phyloP scores from a whole-genome alignment of 768 basidiomycete species.

The Filobasidium wieringae region DNA sequence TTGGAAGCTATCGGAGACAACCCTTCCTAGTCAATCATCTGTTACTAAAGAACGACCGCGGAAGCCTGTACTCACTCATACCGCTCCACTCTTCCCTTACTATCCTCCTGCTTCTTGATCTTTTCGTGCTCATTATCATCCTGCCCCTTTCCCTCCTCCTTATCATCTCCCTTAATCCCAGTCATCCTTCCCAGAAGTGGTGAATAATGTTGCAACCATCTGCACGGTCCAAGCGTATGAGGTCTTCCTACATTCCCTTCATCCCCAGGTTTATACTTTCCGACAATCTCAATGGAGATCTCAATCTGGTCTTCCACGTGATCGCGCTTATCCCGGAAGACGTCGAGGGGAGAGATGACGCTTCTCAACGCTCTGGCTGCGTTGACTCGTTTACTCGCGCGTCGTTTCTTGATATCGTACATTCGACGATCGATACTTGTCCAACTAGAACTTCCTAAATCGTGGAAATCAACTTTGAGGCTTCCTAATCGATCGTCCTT shows the following conservation, averaged over 20 bases:
- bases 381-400: conserved; percentile 25
- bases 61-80: conserved; percentile 2
- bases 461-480: conserved; percentile 12
- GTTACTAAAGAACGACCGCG: too few relatives aligned
- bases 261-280: conserved; percentile 28
- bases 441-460: background rate
- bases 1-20: conserved; percentile 42
- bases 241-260: conserved; percentile 29
- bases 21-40: conserved; percentile 6
- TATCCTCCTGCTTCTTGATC: background rate
- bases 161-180: conserved; percentile 25
- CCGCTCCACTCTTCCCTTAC: background rate
- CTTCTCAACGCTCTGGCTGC: conserved; percentile 10
- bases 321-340: background rate
- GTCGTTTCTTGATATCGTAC: conserved; percentile 24
- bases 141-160: conserved; percentile 11
- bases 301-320: conserved; percentile 18
- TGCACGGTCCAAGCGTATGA: conserved; percentile 43
- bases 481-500: conserved; percentile 33
- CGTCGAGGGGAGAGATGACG: background rate
- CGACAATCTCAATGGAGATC: conserved; percentile 35
- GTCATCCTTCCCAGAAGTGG: conserved; percentile 42
- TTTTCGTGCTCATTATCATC: background rate
- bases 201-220: conserved; percentile 41
- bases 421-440: conserved; percentile 19